These are phyloP conservation scores for Russula abietina DNA, from an alignment of 768 basidiomycete species.

Conservation along the genomic window DNA sequence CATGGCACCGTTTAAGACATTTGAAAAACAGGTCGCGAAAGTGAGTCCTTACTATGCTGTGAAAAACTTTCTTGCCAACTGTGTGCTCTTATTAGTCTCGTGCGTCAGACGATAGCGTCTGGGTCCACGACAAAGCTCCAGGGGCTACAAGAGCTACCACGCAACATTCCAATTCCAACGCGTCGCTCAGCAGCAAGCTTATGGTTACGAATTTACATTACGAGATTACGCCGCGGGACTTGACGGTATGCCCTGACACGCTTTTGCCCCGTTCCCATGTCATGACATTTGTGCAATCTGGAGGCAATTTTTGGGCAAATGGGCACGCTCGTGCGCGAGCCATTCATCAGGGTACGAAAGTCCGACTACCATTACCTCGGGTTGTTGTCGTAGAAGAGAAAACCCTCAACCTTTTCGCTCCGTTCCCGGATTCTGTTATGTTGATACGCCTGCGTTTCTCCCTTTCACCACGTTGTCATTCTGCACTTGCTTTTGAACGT, in stretches of 20 bases:
- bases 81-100: slow-evolving; percentile 10
- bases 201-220: slow-evolving; percentile 87
- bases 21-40: background rate
- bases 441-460: slow-evolving; percentile 22
- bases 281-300: background rate
- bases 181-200: slow-evolving; percentile 37
- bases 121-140: slow-evolving; percentile 21
- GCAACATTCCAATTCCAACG: background rate
- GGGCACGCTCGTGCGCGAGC: slow-evolving; percentile 89
- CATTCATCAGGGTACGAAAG: slow-evolving; percentile 87
- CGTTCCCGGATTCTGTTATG: slow-evolving; percentile 27
- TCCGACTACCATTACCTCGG: slow-evolving; percentile 41
- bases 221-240: slow-evolving; percentile 82
- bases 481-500: slow-evolving; percentile 37
- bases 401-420: slow-evolving; percentile 39
- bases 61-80: background rate
- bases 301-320: slow-evolving; percentile 88
- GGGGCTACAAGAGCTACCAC: background rate
- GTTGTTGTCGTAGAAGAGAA: slow-evolving; percentile 52
- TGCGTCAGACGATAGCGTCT: slow-evolving; percentile 15
- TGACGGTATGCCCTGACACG: slow-evolving; percentile 53
- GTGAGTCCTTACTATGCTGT: background rate
- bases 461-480: slow-evolving; percentile 21
- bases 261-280: slow-evolving; percentile 2
- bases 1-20: slow-evolving; percentile 12